phyloP scores from a whole-genome alignment of 495 filamentous ascomycete genomes.

The Trypethelium eluteriae region DNA sequence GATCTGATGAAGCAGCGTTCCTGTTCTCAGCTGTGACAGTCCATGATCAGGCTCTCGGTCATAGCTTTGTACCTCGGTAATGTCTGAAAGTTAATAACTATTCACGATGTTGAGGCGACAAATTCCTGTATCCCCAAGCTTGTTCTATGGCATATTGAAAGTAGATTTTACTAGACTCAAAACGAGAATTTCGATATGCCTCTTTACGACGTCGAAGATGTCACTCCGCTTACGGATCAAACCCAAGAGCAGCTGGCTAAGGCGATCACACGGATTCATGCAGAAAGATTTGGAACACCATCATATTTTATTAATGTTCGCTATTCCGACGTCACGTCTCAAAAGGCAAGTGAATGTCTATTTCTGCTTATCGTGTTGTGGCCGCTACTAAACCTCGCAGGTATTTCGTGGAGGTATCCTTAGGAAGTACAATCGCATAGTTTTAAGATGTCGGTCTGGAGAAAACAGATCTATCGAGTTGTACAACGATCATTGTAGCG shows the following conservation, averaged over 20 bases:
- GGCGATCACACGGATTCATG: slow-evolving; percentile 31
- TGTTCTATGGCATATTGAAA: too few species aligned
- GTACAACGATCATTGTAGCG: slow-evolving; percentile 3
- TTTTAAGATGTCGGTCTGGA: slow-evolving; percentile 3
- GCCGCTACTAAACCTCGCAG: neutral
- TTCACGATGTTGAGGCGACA: too few species aligned
- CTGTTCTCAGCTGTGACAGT: too few species aligned
- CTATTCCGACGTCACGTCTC: slow-evolving; percentile 20
- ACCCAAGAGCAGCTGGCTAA: slow-evolving; percentile 32
- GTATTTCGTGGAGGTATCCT: slow-evolving; percentile 1
- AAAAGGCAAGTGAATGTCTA: neutral
- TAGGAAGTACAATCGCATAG: slow-evolving; percentile 1
- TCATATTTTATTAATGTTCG: slow-evolving; percentile 35
- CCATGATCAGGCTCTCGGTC: too few species aligned
- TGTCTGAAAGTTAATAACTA: neutral
- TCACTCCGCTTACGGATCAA: slow-evolving; percentile 24
- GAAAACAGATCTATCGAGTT: neutral
- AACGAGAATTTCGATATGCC: slow-evolving; percentile 22
- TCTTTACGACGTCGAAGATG: slow-evolving; percentile 36
- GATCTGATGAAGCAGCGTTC: too few species aligned
- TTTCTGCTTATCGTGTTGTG: neutral
- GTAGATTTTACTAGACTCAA: neutral
- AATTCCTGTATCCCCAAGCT: too few species aligned
- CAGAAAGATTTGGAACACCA: slow-evolving; percentile 33
- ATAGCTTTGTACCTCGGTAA: neutral